Percentiles rank a stretch among this genome's conserved stretches.
These are phyloP conservation scores for Protomyces inouyei DNA, from an alignment of 1,139 yeast species.

Conservation along the genomic window DNA sequence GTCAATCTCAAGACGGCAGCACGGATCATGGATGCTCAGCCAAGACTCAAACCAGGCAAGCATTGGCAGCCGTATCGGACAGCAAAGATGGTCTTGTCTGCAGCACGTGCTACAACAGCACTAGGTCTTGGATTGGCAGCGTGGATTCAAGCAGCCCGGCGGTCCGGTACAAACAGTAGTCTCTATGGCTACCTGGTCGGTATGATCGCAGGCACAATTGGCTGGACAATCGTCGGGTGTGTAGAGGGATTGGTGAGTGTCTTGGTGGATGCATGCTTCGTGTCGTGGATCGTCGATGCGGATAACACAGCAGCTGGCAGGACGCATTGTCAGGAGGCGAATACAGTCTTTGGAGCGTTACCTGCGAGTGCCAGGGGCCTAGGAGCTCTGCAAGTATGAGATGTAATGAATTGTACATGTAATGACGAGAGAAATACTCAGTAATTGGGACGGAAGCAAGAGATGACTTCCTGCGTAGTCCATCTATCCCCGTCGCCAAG, in stretches of 20 bases:
- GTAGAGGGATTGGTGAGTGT: conserved; percentile 44
- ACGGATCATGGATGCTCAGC: conserved; percentile 33
- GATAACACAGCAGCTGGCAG: conserved; percentile 9
- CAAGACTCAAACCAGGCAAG: conserved; percentile 28
- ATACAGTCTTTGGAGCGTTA: conserved; percentile 2
- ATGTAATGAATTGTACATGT: too few relatives aligned
- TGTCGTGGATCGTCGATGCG: conserved; percentile 42
- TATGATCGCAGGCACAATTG: conserved; percentile 42
- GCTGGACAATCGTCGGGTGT: conserved; percentile 46
- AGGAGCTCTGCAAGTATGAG: background rate
- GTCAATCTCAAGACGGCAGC: conserved; percentile 39
- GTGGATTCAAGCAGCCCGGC: conserved; percentile 43
- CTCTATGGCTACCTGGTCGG: conserved; percentile 44
- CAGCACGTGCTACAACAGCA: conserved; percentile 42
- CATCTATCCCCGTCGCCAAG: too few relatives aligned
- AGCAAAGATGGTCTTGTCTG: conserved; percentile 41
- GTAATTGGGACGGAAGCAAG: too few relatives aligned
- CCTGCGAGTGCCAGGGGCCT: background rate
- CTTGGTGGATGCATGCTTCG: conserved; percentile 42
- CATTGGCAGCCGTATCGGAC: conserved; percentile 38
- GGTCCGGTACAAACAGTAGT: conserved; percentile 37
- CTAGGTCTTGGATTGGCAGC: conserved; percentile 42
- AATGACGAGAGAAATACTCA: too few relatives aligned
- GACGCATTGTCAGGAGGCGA: conserved; percentile 23
- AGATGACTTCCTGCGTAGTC: too few relatives aligned